phyloP scores from a whole-genome alignment of 1,284 basidiomycete genomes.

The Tilletia walkeri region DNA sequence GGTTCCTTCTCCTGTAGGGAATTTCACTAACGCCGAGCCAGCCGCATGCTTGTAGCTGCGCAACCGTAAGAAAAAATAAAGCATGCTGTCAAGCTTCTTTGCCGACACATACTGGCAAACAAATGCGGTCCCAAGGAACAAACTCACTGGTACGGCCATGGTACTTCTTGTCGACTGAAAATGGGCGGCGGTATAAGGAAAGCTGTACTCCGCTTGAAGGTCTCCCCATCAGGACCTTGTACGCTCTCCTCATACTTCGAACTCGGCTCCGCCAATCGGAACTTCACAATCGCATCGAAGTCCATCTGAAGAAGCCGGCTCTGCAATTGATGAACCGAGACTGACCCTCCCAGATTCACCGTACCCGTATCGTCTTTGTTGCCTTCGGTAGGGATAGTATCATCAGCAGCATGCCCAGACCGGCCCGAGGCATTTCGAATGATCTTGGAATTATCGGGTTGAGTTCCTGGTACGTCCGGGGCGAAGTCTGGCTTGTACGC shows the following conservation, averaged over 20 bases:
- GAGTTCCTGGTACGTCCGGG: neutral
- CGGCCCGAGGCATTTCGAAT: neutral
- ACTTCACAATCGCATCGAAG: slow-evolving; percentile 31
- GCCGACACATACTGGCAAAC: slow-evolving; percentile 10
- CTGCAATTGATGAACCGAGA: slow-evolving; percentile 29
- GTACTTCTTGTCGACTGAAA: slow-evolving; percentile 43
- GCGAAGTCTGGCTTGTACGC: slow-evolving; percentile 37
- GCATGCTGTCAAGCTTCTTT: too few relatives aligned
- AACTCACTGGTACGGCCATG: slow-evolving; percentile 33
- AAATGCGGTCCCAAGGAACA: slow-evolving; percentile 12
- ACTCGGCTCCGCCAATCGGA: slow-evolving; percentile 28
- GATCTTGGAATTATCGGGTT: slow-evolving; percentile 2
- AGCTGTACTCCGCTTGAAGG: slow-evolving; percentile 28
- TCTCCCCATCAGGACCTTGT: neutral
- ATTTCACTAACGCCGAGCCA: neutral
- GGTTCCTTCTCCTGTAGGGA: neutral
- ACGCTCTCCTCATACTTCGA: slow-evolving; percentile 34
- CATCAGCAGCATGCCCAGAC: neutral
- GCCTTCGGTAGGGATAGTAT: too few relatives aligned
- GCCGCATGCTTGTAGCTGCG: slow-evolving; percentile 1
- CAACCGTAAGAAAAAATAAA: neutral
- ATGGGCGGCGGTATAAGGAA: slow-evolving; percentile 46
- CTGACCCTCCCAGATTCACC: neutral
- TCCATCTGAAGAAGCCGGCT: slow-evolving; percentile 41
- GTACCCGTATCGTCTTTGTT: neutral